These are phyloP conservation scores for Phytomonas sp. DNA, from an alignment of 208 protist genomes.

Conservation along the genomic window DNA sequence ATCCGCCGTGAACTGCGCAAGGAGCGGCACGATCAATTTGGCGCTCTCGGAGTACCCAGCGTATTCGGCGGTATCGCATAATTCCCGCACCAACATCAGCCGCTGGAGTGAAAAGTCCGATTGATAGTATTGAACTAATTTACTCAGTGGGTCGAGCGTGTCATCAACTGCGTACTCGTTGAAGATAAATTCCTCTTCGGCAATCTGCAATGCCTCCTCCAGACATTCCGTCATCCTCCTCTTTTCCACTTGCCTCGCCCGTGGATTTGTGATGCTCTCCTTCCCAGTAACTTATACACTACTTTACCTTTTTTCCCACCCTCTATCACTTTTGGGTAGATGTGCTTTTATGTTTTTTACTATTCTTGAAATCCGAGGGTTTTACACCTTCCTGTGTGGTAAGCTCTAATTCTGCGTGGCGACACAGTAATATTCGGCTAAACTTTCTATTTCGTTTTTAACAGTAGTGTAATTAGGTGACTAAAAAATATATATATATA, in stretches of 20 bases:
- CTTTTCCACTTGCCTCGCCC: slow-evolving; percentile 12
- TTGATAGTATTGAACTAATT: slow-evolving; percentile 80
- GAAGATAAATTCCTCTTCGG: slow-evolving; percentile 89
- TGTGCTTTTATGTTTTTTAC: neutral
- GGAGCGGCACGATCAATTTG: slow-evolving; percentile 72
- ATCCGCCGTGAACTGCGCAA: slow-evolving; percentile 83
- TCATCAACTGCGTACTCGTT: slow-evolving; percentile 92
- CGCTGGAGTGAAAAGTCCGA: slow-evolving; percentile 89
- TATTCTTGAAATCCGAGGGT: neutral
- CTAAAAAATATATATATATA: neutral
- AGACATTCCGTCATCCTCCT: slow-evolving; percentile 22
- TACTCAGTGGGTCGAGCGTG: slow-evolving; percentile 78
- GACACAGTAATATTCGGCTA: neutral
- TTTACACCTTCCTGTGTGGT: neutral
- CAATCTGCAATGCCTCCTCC: slow-evolving; percentile 47
- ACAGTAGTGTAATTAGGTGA: neutral
- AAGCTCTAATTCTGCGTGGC: neutral
- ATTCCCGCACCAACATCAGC: slow-evolving; percentile 77
- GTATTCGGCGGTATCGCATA: slow-evolving; percentile 72
- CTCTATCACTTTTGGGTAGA: neutral
- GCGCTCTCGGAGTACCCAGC: slow-evolving; percentile 80
- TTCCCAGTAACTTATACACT: neutral
- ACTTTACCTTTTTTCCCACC: neutral
- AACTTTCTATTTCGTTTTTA: neutral
- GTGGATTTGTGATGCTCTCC: neutral